phyloP scores from a whole-genome alignment of 2,329 filamentous ascomycete species.

The Hypoxylon sp. region DNA sequence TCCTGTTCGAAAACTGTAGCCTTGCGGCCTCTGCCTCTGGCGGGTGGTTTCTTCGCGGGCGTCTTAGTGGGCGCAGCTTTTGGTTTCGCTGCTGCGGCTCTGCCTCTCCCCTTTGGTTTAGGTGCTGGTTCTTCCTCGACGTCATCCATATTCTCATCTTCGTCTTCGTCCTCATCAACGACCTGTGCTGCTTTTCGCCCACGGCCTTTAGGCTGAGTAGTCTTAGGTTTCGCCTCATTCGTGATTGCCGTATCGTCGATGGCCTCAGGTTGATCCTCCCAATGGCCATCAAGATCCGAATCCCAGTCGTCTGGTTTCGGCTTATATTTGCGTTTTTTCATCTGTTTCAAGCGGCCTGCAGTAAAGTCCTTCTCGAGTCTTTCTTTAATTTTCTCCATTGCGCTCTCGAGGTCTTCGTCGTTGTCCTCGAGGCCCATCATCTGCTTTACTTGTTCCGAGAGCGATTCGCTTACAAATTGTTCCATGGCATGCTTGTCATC shows the following conservation, averaged over 20 bases:
- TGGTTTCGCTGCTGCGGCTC: conserved; percentile 56
- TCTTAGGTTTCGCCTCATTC: conserved; percentile 55
- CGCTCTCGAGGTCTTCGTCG: conserved; percentile 78
- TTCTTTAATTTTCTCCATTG: conserved; percentile 80
- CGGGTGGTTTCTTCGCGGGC: conserved; percentile 58
- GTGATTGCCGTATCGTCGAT: conserved; percentile 62
- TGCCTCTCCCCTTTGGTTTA: conserved; percentile 48
- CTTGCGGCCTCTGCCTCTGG: conserved; percentile 63
- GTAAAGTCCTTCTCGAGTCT: conserved; percentile 80
- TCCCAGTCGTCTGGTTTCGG: conserved; percentile 88
- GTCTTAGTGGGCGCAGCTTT: conserved; percentile 54
- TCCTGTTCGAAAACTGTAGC: conserved; percentile 57
- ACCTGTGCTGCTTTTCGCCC: conserved; percentile 56
- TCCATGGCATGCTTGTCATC: conserved; percentile 95
- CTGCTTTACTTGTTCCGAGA: conserved; percentile 78
- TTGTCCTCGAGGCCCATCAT: conserved; percentile 76
- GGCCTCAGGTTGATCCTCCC: conserved; percentile 84
- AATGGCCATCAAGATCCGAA: conserved; percentile 87
- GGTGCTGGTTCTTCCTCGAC: conserved; percentile 61
- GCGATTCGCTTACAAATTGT: conserved; percentile 80
- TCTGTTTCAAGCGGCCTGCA: conserved; percentile 71
- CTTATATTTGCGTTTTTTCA: conserved; percentile 72
- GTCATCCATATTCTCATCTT: conserved; percentile 67
- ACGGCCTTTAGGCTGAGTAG: conserved; percentile 49
- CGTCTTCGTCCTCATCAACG: conserved; percentile 58